Evolutionary conservation across 768 basidiomycete species (phyloP).

Genomic region (Leucogyrophana mollusca): DNA sequence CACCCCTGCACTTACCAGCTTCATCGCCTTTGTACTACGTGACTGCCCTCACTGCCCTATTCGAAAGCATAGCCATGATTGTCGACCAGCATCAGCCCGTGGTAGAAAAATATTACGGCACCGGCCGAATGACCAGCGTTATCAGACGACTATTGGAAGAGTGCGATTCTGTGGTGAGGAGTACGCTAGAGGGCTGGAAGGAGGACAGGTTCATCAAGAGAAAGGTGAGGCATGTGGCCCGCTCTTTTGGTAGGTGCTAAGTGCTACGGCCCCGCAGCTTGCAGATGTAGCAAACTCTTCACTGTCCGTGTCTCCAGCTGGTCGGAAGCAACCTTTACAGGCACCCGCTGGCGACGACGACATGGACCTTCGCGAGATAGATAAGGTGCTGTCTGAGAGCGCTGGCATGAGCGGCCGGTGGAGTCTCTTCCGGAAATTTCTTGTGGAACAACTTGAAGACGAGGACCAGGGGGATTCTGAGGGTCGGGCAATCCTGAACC

Average conservation of each 20-base stretch:
- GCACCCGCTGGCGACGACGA: constrained; percentile 47
- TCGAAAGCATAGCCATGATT: constrained; percentile 94
- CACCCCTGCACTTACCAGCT: constrained; percentile 41
- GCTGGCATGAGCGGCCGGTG: constrained; percentile 91
- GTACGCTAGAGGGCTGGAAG: constrained; percentile 81
- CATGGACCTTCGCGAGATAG: constrained; percentile 87
- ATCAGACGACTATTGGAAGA: constrained; percentile 77
- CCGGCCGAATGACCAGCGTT: constrained; percentile 81
- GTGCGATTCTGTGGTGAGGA: constrained; percentile 80
- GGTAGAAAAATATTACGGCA: constrained; percentile 97
- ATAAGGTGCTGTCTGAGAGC: constrained; percentile 84
- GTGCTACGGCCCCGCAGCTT: constrained; percentile 33
- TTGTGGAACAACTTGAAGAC: constrained; percentile 62
- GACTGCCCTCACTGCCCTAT: constrained; percentile 83
- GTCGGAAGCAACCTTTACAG: constrained; percentile 30
- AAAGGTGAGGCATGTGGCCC: constrained; percentile 47
- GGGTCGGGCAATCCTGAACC: too few relatives aligned
- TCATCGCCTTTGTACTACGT: constrained; percentile 93
- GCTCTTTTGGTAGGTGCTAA: neutral
- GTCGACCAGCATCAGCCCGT: constrained; percentile 97
- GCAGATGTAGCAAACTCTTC: constrained; percentile 45
- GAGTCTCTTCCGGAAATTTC: constrained; percentile 87
- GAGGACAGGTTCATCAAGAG: constrained; percentile 84
- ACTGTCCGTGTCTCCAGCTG: constrained; percentile 26
- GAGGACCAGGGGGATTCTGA: constrained; percentile 8